Evolutionary conservation across 805 yeast species (phyloP), one percentile per base, ranked within the genome.

Genomic region (Osmozyma mogii): DNA sequence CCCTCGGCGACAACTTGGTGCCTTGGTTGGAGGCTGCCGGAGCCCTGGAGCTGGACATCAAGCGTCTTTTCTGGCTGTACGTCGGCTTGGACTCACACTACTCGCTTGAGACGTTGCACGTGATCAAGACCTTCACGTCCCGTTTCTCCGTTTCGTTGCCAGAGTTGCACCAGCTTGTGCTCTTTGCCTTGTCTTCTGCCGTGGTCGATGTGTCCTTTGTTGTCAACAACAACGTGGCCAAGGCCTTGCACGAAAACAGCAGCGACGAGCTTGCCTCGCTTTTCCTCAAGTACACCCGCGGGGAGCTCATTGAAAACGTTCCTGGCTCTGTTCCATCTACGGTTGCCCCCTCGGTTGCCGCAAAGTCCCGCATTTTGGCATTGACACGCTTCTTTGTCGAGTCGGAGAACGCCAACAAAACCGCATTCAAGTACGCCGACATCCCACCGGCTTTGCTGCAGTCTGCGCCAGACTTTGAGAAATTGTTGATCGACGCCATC

Each of bases 181-280:
- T 38, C n/a, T 58, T 61, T 31, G 52, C 65, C 18, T 59, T 63
- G 34, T 39, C 50, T 7, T 50, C 65, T 5, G 50, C 58, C 23
- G 48, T 45, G 6, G 60, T 59, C 22, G 68, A 63, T 30, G 58
- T 62, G 17, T 56, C 67, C 6, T 64, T 60, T 47, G 46, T 64
- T 45, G 56, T 63, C 26, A 63, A 60, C 45, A 52, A 51, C 41
- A 61, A 61, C 36, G 61, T 62, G n/a, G 53, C 58, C 24, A 38
- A 41, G 25, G 58, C 65, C 19, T 40, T 61, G 35, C 35, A 41
- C 23, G 44, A 47, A 18, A 35, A 56, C 40, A 26, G 48, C 9
- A 29, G 39, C 21, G 58, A 58, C 28, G 47, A 47, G 17, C 49
- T 52, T 37, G 58, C 48, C 16, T 37, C 32, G 17, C 25, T 47